Evolutionary conservation across 768 basidiomycete genomes (phyloP).

Genomic region (Porphyrellus cyaneotinctus): DNA sequence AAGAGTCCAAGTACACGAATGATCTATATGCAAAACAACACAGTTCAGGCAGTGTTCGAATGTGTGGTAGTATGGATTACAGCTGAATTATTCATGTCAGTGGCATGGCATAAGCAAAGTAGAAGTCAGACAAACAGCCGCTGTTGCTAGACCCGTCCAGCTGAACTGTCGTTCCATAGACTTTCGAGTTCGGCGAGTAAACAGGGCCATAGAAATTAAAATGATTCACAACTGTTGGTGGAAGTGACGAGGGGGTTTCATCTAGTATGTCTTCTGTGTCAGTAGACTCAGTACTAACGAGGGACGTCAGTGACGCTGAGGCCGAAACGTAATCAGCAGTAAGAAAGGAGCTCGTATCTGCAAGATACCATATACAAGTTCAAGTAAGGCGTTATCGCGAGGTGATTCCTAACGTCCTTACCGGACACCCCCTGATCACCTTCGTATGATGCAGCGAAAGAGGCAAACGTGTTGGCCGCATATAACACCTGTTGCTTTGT

Average conservation of each 20-base stretch:
- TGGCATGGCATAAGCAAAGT: not conserved
- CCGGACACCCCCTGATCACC: not conserved
- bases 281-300: not conserved
- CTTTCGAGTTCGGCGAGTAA: not conserved
- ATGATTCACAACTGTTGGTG: not conserved
- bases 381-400: not conserved
- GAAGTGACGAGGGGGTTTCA: not conserved
- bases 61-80: not conserved
- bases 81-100: not conserved
- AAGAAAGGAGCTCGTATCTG: not conserved
- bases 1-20: no score
- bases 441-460: not conserved
- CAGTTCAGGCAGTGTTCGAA: not conserved
- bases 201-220: not conserved
- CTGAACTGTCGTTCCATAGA: not conserved
- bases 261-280: not conserved
- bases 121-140: conserved; percentile 3
- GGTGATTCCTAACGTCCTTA: not conserved
- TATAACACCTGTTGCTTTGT: not conserved
- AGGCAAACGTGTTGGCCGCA: not conserved
- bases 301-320: not conserved
- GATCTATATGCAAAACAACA: no score
- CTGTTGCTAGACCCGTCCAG: conserved; percentile 1
- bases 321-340: not conserved
- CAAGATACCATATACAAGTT: not conserved